Conservation (phyloP, 2,329 filamentous ascomycete species). For the Colletotrichum phormii region DNA sequence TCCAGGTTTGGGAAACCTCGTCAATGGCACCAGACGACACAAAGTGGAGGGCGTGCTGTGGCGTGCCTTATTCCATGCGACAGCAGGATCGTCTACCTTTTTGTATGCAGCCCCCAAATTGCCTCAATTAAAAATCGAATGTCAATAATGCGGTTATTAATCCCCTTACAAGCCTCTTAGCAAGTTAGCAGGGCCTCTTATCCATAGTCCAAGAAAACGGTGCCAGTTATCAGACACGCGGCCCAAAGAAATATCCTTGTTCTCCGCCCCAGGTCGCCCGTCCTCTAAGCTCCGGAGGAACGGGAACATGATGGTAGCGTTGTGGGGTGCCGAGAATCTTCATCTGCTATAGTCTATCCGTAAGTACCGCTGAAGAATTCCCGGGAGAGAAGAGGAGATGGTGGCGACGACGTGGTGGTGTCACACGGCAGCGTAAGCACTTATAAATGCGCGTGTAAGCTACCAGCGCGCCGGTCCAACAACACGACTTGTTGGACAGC, state of each 20-base stretch:
- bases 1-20: neutral
- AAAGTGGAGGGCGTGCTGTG: neutral
- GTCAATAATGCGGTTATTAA: constrained; percentile 11
- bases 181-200: neutral
- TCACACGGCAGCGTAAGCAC: constrained; percentile 11
- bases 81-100: constrained; percentile 7
- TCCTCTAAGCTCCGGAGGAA: constrained; percentile 5
- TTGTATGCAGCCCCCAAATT: constrained; percentile 22
- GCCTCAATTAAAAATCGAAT: neutral
- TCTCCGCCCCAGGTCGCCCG: constrained; percentile 8
- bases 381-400: neutral
- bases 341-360: neutral
- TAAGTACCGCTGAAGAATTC: neutral
- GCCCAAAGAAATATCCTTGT: constrained; percentile 25
- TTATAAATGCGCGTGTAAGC: neutral
- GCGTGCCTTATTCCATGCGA: neutral
- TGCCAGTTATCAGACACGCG: constrained; percentile 5
- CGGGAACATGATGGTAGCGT: neutral
- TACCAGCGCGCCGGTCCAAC: neutral
- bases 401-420: neutral
- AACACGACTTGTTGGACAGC: neutral
- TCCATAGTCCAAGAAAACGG: neutral
- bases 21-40: neutral
- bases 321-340: constrained; percentile 18
- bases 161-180: neutral